Conservation (phyloP, 2,329 filamentous ascomycete genomes). For the Coniochaeta pulveracea region DNA sequence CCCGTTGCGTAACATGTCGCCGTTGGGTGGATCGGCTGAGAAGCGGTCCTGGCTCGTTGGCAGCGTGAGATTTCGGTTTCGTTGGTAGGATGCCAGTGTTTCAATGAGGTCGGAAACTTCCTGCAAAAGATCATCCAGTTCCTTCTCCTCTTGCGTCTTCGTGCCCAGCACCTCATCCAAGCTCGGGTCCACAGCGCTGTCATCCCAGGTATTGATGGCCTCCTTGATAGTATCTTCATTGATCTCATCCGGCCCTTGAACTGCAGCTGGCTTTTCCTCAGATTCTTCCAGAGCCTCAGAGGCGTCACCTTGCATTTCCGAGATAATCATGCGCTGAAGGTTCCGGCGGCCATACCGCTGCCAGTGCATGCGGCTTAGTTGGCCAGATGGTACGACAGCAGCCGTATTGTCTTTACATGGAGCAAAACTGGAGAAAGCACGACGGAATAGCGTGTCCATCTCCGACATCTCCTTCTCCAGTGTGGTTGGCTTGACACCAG, state of each 20-base stretch:
- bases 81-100: constrained; percentile 66
- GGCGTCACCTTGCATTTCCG: constrained; percentile 26
- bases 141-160: constrained; percentile 44
- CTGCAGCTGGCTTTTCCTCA: constrained; percentile 18
- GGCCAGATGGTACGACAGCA: constrained; percentile 56
- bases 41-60: constrained; percentile 52
- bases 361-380: constrained; percentile 67
- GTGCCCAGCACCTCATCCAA: constrained; percentile 39
- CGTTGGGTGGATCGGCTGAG: constrained; percentile 49
- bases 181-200: constrained; percentile 43
- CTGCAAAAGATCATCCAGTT: constrained; percentile 57
- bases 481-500: constrained; percentile 43
- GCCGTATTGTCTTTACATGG: constrained; percentile 63
- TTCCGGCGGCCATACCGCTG: constrained; percentile 55
- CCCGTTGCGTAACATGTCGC: constrained; percentile 57
- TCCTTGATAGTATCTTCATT: constrained; percentile 42
- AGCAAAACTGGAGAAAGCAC: constrained; percentile 71
- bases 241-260: constrained; percentile 4
- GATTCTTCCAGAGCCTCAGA: constrained; percentile 20
- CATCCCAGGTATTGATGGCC: constrained; percentile 47
- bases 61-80: constrained; percentile 62
- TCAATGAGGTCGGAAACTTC: constrained; percentile 68
- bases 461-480: constrained; percentile 50
- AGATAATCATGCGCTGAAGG: constrained; percentile 53
- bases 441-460: constrained; percentile 64